Evolutionary conservation across 176 grass and related monocot genomes (phyloP).

Genomic region (Carex pumila): DNA sequence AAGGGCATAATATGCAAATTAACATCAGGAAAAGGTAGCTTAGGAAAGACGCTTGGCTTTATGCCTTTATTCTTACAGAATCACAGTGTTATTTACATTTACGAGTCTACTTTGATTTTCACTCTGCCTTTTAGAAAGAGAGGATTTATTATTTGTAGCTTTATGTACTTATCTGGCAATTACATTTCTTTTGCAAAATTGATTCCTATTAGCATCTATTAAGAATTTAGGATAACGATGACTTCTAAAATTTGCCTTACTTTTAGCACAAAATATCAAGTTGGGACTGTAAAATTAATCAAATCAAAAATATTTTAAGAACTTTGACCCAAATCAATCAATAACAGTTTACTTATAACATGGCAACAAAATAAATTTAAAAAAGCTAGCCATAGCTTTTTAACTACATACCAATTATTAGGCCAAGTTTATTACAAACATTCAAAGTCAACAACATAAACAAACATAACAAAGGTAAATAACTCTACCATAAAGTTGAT

Average conservation of each 20-base stretch:
- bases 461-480: conserved; percentile 1
- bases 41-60: neutral
- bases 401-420: neutral
- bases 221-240: neutral
- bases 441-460: neutral
- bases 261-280: neutral
- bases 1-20: neutral
- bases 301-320: neutral
- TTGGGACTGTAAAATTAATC: neutral
- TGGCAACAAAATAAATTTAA: neutral
- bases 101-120: neutral
- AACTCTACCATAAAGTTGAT: neutral
- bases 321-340: neutral
- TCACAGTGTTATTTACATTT: neutral
- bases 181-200: neutral
- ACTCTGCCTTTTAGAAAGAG: neutral
- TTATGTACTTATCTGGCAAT: neutral
- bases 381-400: neutral
- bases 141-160: neutral
- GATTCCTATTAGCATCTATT: neutral
- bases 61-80: neutral
- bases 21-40: neutral
- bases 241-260: neutral
- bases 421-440: neutral
- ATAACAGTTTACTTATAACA: neutral